Conservation (phyloP, 2,329 filamentous ascomycete genomes). For the Fusarium secorum region DNA sequence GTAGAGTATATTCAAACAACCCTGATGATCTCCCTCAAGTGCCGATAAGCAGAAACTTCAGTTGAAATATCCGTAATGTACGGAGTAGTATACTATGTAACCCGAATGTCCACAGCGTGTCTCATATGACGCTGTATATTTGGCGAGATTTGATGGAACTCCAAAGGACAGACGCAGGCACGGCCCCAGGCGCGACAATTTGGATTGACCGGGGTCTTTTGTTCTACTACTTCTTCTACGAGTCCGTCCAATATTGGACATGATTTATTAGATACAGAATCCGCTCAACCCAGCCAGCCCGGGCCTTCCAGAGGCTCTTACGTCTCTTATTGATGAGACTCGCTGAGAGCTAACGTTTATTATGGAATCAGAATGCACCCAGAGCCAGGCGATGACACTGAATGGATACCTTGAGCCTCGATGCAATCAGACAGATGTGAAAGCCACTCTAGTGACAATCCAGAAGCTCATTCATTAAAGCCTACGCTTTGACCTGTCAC, state of each 20-base stretch:
- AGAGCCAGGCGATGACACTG: background rate
- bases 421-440: background rate
- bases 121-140: slow-evolving; percentile 25
- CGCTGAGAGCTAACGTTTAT: background rate
- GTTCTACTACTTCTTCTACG: slow-evolving; percentile 25
- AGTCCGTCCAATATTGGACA: slow-evolving; percentile 32
- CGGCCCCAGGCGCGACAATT: slow-evolving; percentile 20
- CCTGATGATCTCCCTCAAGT: background rate
- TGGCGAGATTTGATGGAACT: slow-evolving; percentile 31
- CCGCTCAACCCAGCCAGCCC: slow-evolving; percentile 2
- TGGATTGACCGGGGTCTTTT: slow-evolving; percentile 2
- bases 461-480: background rate
- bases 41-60: background rate
- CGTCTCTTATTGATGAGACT: background rate
- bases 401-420: background rate
- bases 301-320: background rate
- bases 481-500: slow-evolving; percentile 26
- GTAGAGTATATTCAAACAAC: background rate
- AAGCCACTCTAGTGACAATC: background rate
- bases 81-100: background rate
- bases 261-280: background rate
- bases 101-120: background rate
- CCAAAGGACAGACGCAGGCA: background rate
- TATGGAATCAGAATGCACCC: background rate
- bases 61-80: background rate